phyloP scores from a whole-genome alignment of 805 yeast genomes.

The Candida gorgasii region DNA sequence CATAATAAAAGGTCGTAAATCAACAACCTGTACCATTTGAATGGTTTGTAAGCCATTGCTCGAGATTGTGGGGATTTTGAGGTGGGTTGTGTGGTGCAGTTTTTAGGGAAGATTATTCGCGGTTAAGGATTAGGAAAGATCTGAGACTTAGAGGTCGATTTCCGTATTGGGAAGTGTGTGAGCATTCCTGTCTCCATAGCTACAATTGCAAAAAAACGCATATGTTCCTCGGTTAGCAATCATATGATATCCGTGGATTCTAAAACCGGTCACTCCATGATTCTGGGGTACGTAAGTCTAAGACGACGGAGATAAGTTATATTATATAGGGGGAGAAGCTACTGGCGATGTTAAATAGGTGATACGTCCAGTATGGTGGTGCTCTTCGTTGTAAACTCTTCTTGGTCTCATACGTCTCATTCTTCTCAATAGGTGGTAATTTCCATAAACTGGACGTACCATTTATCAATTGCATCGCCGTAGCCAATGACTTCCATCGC shows the following conservation, averaged over 20 bases:
- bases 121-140: background rate
- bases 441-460: too few species aligned
- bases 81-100: background rate
- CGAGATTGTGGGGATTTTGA: background rate
- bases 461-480: too few species aligned
- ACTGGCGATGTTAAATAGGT: too few species aligned
- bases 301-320: too few species aligned
- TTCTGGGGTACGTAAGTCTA: too few species aligned
- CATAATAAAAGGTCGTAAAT: slow-evolving; percentile 40
- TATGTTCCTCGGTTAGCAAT: slow-evolving; percentile 1
- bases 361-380: too few species aligned
- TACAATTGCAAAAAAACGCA: background rate
- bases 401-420: too few species aligned
- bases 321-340: too few species aligned
- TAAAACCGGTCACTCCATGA: too few species aligned
- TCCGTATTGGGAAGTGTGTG: background rate
- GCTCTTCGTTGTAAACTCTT: too few species aligned
- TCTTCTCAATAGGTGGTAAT: too few species aligned
- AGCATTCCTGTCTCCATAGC: background rate
- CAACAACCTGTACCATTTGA: slow-evolving; percentile 28
- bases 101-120: background rate
- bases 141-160: background rate
- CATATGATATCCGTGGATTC: slow-evolving; percentile 6
- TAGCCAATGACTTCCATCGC: too few species aligned
- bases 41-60: slow-evolving; percentile 12